Percentiles rank a stretch among this genome's conserved stretches.
phyloP scores from a whole-genome alignment of 1,284 basidiomycete species.

The Malassezia equina region DNA sequence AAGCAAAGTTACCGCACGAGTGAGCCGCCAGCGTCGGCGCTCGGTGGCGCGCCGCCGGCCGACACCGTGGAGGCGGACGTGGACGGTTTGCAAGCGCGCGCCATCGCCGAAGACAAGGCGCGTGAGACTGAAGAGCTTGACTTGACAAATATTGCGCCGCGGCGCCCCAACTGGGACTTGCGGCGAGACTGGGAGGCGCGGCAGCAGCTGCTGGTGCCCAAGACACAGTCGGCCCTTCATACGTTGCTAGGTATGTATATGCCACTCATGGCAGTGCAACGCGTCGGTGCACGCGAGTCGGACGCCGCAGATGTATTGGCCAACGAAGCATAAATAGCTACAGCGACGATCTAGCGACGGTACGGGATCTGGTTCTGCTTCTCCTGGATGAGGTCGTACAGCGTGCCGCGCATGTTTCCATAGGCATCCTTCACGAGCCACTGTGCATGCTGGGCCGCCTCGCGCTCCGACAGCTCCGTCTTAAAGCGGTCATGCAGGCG shows the following conservation, averaged over 20 bases:
- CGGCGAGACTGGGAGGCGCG: slow-evolving; percentile 87
- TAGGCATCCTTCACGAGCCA: slow-evolving; percentile 79
- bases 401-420: slow-evolving; percentile 80
- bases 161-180: slow-evolving; percentile 89
- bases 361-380: slow-evolving; percentile 40
- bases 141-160: slow-evolving; percentile 88
- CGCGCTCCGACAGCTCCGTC: slow-evolving; percentile 69
- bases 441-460: slow-evolving; percentile 82
- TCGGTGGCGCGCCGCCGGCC: neutral
- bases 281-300: neutral
- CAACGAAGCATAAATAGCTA: slow-evolving; percentile 1
- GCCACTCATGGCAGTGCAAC: slow-evolving; percentile 46
- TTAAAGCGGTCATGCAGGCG: slow-evolving; percentile 78
- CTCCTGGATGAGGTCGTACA: slow-evolving; percentile 64
- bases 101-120: slow-evolving; percentile 5
- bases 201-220: slow-evolving; percentile 71
- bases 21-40: neutral
- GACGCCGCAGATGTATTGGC: slow-evolving; percentile 5
- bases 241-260: slow-evolving; percentile 66
- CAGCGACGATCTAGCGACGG: slow-evolving; percentile 7
- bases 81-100: slow-evolving; percentile 3
- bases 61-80: slow-evolving; percentile 10
- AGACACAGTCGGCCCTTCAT: slow-evolving; percentile 81
- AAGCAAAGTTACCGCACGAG: slow-evolving; percentile 10
- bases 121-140: slow-evolving; percentile 55